Evolutionary conservation across 139 green algal genomes (phyloP).

Genomic region (Picochlorum costavermella): DNA sequence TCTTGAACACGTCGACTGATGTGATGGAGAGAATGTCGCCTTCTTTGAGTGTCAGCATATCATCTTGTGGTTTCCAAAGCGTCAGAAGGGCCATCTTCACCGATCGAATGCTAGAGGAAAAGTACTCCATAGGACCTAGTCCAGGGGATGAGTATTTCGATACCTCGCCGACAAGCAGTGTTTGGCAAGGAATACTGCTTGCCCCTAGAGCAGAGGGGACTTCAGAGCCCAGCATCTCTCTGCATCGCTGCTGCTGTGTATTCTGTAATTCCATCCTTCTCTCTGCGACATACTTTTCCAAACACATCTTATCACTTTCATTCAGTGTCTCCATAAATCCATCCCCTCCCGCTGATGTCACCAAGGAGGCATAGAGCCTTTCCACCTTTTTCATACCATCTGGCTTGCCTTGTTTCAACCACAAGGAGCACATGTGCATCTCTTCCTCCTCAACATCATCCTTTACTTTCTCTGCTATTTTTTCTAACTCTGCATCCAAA

Average conservation of each 20-base stretch:
- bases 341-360: neutral
- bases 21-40: no score
- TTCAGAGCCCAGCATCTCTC: constrained; percentile 3
- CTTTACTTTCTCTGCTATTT: neutral
- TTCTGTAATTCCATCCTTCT: neutral
- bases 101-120: neutral
- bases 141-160: neutral
- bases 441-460: neutral
- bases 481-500: constrained; percentile 2
- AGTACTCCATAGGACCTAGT: neutral
- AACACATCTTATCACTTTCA: neutral
- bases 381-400: constrained; percentile 11
- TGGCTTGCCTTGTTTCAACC: constrained; percentile 6
- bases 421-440: neutral
- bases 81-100: neutral
- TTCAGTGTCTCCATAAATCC: neutral
- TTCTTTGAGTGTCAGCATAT: no score
- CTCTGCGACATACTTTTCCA: constrained; percentile 1
- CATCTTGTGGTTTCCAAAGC: neutral
- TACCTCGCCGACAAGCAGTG: constrained; percentile 9
- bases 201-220: constrained; percentile 5
- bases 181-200: neutral
- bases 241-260: neutral
- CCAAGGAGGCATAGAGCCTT: constrained; percentile 1
- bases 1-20: no score